A percentile compares a stretch with the other conserved stretches of the same genome.
Conservation (phyloP, 768 basidiomycete species). For the Boletus tomentosulus region DNA sequence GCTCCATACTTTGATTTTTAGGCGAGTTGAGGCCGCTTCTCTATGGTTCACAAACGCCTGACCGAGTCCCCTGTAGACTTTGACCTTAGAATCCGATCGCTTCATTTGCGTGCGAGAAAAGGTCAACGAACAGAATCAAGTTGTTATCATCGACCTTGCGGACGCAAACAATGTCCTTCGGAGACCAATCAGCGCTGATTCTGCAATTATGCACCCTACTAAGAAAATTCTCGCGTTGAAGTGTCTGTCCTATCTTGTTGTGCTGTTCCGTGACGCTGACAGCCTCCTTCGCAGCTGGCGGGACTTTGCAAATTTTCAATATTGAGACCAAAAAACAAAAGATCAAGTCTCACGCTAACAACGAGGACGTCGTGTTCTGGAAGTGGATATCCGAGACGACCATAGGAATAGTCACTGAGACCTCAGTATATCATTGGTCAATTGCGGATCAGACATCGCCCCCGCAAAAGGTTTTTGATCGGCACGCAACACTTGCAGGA, state of each 20-base stretch:
- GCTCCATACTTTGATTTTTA: constrained; percentile 3
- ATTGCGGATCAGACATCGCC: constrained; percentile 68
- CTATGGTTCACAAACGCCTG: background rate
- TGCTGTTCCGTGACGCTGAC: constrained; percentile 4
- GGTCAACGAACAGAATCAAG: constrained; percentile 92
- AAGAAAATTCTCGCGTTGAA: constrained; percentile 97
- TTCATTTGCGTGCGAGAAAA: constrained; percentile 98
- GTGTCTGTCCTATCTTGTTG: constrained; percentile 40
- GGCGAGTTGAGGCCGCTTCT: constrained; percentile 14
- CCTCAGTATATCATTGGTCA: constrained; percentile 90
- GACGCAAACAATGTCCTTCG: constrained; percentile 97
- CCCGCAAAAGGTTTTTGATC: constrained; percentile 93
- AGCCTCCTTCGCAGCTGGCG: constrained; percentile 55
- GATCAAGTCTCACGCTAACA: constrained; percentile 92
- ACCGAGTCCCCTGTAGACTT: constrained; percentile 48
- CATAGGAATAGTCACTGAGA: constrained; percentile 93
- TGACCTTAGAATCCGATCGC: constrained; percentile 96
- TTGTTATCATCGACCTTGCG: constrained; percentile 96
- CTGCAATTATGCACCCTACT: constrained; percentile 96
- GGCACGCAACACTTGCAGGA: constrained; percentile 89
- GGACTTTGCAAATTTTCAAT: constrained; percentile 97
- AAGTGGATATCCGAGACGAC: constrained; percentile 93
- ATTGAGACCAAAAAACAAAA: constrained; percentile 91
- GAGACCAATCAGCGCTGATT: constrained; percentile 95
- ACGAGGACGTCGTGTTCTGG: constrained; percentile 96